Evolutionary conservation across 2,329 filamentous ascomycete species (phyloP), one percentile per base, ranked within the genome.

Genomic region (Pseudonectria foliicola): DNA sequence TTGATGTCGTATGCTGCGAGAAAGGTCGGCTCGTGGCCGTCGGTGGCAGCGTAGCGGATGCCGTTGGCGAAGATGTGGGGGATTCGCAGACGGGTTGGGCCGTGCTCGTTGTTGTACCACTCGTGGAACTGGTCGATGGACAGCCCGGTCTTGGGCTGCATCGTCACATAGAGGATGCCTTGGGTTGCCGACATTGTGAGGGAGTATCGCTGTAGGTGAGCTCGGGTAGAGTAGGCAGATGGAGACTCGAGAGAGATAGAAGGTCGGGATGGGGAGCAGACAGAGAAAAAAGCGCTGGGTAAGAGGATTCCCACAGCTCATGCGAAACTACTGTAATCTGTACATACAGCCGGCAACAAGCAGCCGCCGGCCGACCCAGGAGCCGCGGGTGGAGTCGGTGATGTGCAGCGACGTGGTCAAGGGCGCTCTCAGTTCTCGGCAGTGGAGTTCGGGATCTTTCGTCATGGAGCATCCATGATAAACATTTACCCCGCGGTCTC

Each of bases 71-170:
- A 77, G 55, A 89, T 79, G 50, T 82, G 79, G 4, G 84, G 77
- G 11, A 93, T 65, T 31, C 85, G 81, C 6, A 93, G 73, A 31
- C 87, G 82, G 12, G 80, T 76, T 13, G 87, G 87, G 35, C 87
- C 87, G 63, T 94, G 87, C 65, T 94, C 87, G 60, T 88, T 92
- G 66, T 93, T 89, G 68, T 94, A 94, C 85, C 85, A 90, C 57
- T 93, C 85, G 61, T 93, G 83, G 63, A 94, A 93, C 52, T 85
- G 77, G 43, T 75, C 68, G 31, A 72, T 61, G 36, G 80, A 68
- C 49, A 87, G 70, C 46, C 71, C 72, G 38, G 75, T 68, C 57
- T 75, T 71, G 50, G 86, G 85, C 62, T 89, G 80, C 82, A 93
- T 93, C 12, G 85, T 88, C 48, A 94, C 87, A 58, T 82, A 87